Percentiles rank a stretch among this genome's conserved stretches.
Evolutionary conservation across 2,329 filamentous ascomycete species (phyloP).

Genomic region (Fusarium sp.): DNA sequence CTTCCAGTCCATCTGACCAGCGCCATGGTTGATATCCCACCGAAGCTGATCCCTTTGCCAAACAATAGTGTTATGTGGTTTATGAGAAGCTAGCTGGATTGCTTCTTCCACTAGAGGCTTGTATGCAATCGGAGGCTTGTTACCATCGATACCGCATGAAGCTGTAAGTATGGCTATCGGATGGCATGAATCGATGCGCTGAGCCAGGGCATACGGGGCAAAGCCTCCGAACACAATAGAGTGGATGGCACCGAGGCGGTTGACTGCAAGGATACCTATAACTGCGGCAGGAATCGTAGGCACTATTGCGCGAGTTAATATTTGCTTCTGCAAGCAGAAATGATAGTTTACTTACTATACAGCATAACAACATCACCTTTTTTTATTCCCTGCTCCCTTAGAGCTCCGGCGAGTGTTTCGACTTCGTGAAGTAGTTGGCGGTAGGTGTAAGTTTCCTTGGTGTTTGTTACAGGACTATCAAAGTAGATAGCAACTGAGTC

Average conservation of each 20-base stretch:
- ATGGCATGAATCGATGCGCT: slow-evolving; percentile 85
- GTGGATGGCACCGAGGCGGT: slow-evolving; percentile 86
- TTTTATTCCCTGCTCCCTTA: slow-evolving; percentile 83
- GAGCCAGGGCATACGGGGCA: slow-evolving; percentile 81
- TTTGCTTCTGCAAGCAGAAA: background rate
- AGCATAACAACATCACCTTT: slow-evolving; percentile 89
- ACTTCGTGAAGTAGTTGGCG: slow-evolving; percentile 80
- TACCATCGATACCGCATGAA: slow-evolving; percentile 90
- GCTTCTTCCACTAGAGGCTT: slow-evolving; percentile 80
- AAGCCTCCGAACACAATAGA: slow-evolving; percentile 95
- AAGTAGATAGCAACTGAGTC: slow-evolving; percentile 81
- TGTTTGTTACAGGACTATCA: slow-evolving; percentile 84
- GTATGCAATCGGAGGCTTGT: slow-evolving; percentile 83
- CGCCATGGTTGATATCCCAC: slow-evolving; percentile 77
- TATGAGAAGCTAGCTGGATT: slow-evolving; percentile 72
- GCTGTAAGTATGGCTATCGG: slow-evolving; percentile 85
- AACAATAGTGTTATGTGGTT: slow-evolving; percentile 78
- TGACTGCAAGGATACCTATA: slow-evolving; percentile 85
- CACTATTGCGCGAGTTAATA: slow-evolving; percentile 65
- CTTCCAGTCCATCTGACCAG: slow-evolving; percentile 84
- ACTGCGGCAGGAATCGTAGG: slow-evolving; percentile 93
- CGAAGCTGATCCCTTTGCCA: slow-evolving; percentile 84
- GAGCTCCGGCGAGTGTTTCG: slow-evolving; percentile 81
- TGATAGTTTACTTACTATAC: slow-evolving; percentile 75
- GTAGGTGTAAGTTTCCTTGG: slow-evolving; percentile 81